Base-by-base conservation (phyloP, 192 early-diverging fungal genomes). In the Endogone sp. region DNA sequence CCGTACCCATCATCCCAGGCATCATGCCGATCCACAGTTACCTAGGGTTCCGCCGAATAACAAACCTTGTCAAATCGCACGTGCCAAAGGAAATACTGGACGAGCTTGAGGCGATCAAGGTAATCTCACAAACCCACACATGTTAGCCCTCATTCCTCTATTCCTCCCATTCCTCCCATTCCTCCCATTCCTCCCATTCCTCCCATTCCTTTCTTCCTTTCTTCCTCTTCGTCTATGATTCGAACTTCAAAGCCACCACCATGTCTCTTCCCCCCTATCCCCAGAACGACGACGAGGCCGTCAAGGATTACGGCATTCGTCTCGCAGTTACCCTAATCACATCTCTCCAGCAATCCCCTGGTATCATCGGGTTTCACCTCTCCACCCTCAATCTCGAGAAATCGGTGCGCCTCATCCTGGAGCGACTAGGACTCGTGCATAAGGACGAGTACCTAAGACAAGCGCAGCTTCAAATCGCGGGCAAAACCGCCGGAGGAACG, bases 1-100 rank as follows among this genome's bases (percentile, higher is more conserved):
- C 67, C 22, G 79, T 90, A 25, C 84, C 84, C 27, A 85, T 95
- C 73, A 81, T 95, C 29, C 92, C 93, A n/a, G 93, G 93, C 25
- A 87, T 95, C 55, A 93, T 95, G 91, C 91, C 91, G 54, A 94
- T 95, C 63, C 93, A 93, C 66, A 87, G 79, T 56, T 92, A 87
- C 64, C 88, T 85, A 27, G 89, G 88, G 32, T 95, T 95, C 80
- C 82, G 91, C 56, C 75, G 92, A 63, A 93, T 95, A 84, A 92
- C 89, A 24, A 84, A 85, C 22, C 78, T 94, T 21, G 88, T 85
- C 67, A 90, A 92, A 66, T 88, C 89, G 13, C 71, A 72, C 29
- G 90, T 95, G 8, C 93, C 93, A 13, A 56, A 75, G 8, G 22
- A 75, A 8, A 83, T 95, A 22, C 62, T 81, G 61, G 75, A 77